These are phyloP conservation scores for Epicoccum sorghinum DNA, from an alignment of 2,329 filamentous ascomycete genomes.

Conservation along the genomic window DNA sequence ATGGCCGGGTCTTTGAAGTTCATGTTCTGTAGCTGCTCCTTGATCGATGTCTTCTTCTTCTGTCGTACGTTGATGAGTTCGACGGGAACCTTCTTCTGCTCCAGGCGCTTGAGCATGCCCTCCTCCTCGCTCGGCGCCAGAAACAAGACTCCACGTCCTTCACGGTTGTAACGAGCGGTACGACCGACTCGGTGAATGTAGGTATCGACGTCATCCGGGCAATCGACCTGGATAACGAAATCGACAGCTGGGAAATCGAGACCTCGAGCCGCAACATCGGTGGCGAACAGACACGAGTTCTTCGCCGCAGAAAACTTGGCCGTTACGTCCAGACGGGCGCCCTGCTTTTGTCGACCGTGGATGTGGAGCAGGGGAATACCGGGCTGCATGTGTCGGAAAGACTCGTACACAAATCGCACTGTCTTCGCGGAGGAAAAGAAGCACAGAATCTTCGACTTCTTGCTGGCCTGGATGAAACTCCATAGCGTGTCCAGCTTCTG, in stretches of 20 bases:
- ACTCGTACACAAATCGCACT: conserved; percentile 93
- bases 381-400: conserved; percentile 89
- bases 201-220: conserved; percentile 93
- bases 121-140: conserved; percentile 89
- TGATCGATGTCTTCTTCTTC: conserved; percentile 87
- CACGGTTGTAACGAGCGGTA: conserved; percentile 89
- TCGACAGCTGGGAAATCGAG: conserved; percentile 96
- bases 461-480: conserved; percentile 87
- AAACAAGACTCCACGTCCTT: conserved; percentile 87
- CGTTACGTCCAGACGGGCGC: conserved; percentile 85
- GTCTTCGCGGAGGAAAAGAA: conserved; percentile 96
- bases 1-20: conserved; percentile 93
- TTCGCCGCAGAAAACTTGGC: conserved; percentile 80
- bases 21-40: conserved; percentile 87
- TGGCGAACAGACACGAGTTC: conserved; percentile 88
- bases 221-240: conserved; percentile 99
- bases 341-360: conserved; percentile 92
- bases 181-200: conserved; percentile 97
- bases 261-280: conserved; percentile 91
- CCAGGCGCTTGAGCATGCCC: conserved; percentile 85
- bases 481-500: conserved; percentile 92
- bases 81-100: conserved; percentile 88
- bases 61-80: conserved; percentile 84
- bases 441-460: conserved; percentile 93
- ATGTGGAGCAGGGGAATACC: conserved; percentile 92